phyloP scores from a whole-genome alignment of 495 filamentous ascomycete species.

The Penicillium daleae region DNA sequence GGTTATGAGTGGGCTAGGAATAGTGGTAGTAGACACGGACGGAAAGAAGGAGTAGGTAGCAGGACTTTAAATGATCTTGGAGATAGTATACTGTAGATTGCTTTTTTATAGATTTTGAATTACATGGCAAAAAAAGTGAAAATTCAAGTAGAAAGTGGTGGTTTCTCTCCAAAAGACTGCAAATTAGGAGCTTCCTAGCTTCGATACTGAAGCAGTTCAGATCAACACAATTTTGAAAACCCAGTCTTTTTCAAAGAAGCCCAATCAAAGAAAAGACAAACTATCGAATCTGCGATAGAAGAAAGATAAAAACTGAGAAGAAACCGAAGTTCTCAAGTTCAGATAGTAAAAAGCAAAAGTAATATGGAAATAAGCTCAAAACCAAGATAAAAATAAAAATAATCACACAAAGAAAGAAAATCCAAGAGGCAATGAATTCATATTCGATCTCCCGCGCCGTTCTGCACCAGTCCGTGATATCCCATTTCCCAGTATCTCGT shows the following conservation, averaged over 20 bases:
- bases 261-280: conserved; percentile 1
- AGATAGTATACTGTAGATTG: neutral
- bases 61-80: neutral
- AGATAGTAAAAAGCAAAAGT: neutral
- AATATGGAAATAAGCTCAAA: too few species aligned
- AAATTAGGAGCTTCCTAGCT: neutral
- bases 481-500: conserved; percentile 22
- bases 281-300: conserved; percentile 1
- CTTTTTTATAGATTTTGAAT: neutral
- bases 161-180: too few species aligned
- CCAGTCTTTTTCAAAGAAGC: conserved; percentile 9
- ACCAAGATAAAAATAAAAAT: conserved; percentile 10
- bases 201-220: neutral
- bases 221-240: neutral
- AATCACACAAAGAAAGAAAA: conserved; percentile 23
- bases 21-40: neutral
- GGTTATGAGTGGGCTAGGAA: neutral
- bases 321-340: conserved; percentile 16
- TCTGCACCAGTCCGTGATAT: conserved; percentile 32
- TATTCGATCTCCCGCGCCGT: conserved; percentile 22
- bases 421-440: conserved; percentile 17
- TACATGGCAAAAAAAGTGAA: neutral
- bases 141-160: neutral
- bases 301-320: conserved; percentile 11
- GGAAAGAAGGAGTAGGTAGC: neutral